Conservation (phyloP, 345 rosid species). For the Acer campestre region DNA sequence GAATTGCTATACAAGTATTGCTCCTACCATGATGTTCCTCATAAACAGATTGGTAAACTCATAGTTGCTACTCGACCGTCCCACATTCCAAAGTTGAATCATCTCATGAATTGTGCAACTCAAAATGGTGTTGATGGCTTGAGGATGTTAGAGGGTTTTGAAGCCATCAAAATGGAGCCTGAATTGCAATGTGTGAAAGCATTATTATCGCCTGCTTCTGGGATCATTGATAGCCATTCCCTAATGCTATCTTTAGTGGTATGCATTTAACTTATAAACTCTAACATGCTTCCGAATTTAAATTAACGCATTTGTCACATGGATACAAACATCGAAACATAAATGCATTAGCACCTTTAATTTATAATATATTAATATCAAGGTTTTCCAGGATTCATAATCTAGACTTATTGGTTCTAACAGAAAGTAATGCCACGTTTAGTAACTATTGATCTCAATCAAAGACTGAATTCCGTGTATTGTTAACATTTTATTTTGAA, state of each 20-base stretch:
- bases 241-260: conserved; percentile 87
- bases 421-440: too few relatives aligned
- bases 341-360: too few relatives aligned
- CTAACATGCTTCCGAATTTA: too few relatives aligned
- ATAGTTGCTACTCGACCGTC: conserved; percentile 68
- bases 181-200: conserved; percentile 78
- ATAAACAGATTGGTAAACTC: conserved; percentile 75
- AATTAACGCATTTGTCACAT: too few relatives aligned
- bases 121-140: conserved; percentile 65
- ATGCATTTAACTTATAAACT: conserved; percentile 14
- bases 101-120: conserved; percentile 56
- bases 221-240: conserved; percentile 80
- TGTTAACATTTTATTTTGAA: too few relatives aligned
- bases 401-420: too few relatives aligned
- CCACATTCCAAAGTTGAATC: conserved; percentile 61
- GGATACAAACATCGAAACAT: too few relatives aligned
- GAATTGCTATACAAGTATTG: conserved; percentile 71
- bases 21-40: conserved; percentile 52
- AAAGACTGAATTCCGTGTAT: too few relatives aligned
- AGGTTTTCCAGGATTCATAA: too few relatives aligned
- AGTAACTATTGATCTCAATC: too few relatives aligned
- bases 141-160: conserved; percentile 71
- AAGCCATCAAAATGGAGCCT: conserved; percentile 83
- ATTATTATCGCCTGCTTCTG: conserved; percentile 71
- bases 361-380: too few relatives aligned